Evolutionary conservation across 2,329 filamentous ascomycete genomes (phyloP), one percentile per base, ranked within the genome.

Genomic region (Ceratocystis huliohia): DNA sequence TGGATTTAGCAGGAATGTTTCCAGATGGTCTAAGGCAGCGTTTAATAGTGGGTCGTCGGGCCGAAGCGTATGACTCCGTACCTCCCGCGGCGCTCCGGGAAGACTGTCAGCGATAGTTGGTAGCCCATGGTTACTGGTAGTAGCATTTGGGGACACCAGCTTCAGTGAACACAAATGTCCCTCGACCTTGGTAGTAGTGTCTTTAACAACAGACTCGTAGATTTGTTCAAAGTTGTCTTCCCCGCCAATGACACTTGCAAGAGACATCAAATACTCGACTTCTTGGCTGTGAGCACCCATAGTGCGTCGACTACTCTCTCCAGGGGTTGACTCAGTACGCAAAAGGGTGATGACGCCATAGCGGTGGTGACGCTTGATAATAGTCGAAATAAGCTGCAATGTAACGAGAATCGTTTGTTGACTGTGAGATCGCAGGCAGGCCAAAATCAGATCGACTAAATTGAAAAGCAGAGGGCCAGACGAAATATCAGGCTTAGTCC

Each of bases 341-440:
- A 96, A 79, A 1, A 96, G 78, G 0, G 88, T 91, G 30, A 85
- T 84, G 46, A 91, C 82, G 3, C 92, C 90, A 75, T 96, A 96
- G 56, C 86, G 84, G 74, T 96, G 92, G 74, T 97, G 93, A 70
- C 91, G 85, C 73, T 88, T 87, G 67, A 97, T 79, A 69, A 99
- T 89, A 10, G 91, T 86, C 2, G 91, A 93, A 17, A 96, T 82
- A 5, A 99, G 81, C 70, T 93, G 91, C 59, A 99, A 79, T 0
- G 93, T 96, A 10, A 95, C 90, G 69, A 90, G 86, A 17, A 96
- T 88, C 0, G 94, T 97, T 73, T 96, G 92, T 64, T 88, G 83
- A 72, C 94, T 96, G 57, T 83, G 81, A 0, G 94, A 97, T 67
- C 86, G 83, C 30, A 96, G 79, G 72, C 92, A 96, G 45, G 91